Percentiles rank a stretch among this genome's conserved stretches.
Evolutionary conservation across 768 basidiomycete species (phyloP).

Genomic region (Lyophyllum decastes): DNA sequence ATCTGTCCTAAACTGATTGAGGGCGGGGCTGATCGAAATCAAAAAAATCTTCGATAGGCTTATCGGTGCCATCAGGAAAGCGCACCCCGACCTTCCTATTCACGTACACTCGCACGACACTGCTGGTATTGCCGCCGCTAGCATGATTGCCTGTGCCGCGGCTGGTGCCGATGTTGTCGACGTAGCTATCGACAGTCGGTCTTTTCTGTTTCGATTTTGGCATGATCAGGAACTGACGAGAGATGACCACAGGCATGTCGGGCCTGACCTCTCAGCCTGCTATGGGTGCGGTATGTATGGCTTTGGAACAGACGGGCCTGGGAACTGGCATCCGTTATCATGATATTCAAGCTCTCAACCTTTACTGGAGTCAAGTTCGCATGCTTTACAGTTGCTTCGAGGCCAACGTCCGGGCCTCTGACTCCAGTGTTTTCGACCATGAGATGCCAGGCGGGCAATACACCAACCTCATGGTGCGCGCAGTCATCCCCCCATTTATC

Average conservation of each 20-base stretch:
- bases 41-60: conserved; percentile 50
- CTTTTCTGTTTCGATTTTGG: not conserved
- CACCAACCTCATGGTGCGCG: conserved; percentile 83
- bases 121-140: conserved; percentile 96
- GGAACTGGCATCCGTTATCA: conserved; percentile 97
- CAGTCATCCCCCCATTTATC: conserved; percentile 3
- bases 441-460: conserved; percentile 99
- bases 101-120: conserved; percentile 99
- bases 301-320: conserved; percentile 89
- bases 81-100: conserved; percentile 96
- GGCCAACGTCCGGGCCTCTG: conserved; percentile 95
- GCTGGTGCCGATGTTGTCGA: conserved; percentile 99
- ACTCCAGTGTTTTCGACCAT: conserved; percentile 98
- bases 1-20: not conserved
- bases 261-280: conserved; percentile 98
- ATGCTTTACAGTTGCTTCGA: conserved; percentile 96
- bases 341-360: conserved; percentile 95
- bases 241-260: conserved; percentile 76
- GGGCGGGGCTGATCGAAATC: conserved; percentile 1
- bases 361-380: conserved; percentile 98
- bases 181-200: conserved; percentile 95
- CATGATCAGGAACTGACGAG: conserved; percentile 13
- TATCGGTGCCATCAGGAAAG: conserved; percentile 91
- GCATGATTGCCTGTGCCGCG: conserved; percentile 92
- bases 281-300: conserved; percentile 96